Conservation (phyloP, 2,329 filamentous ascomycete species). For the Colletotrichum truncatum region DNA sequence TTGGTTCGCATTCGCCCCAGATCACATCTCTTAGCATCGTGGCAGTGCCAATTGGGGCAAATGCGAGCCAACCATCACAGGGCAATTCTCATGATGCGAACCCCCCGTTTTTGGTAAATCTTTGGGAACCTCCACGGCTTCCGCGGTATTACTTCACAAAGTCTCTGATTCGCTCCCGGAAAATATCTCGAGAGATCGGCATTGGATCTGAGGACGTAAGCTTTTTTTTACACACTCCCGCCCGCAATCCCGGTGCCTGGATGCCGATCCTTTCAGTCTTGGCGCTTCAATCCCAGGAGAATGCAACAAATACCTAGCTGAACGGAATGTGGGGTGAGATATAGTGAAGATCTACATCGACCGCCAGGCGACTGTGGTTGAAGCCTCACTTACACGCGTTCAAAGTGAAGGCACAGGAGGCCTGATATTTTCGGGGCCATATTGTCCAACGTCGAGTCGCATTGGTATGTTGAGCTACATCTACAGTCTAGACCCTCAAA, state of each 20-base stretch:
- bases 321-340: background rate
- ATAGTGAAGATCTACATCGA: background rate
- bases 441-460: background rate
- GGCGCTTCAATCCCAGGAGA: background rate
- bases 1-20: constrained; percentile 8
- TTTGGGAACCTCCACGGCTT: background rate
- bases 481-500: background rate
- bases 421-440: background rate
- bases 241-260: background rate
- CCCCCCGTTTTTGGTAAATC: background rate
- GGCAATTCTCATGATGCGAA: background rate
- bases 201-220: background rate
- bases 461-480: background rate
- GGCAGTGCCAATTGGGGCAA: background rate
- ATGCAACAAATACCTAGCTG: no score
- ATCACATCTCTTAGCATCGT: no score
- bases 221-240: background rate
- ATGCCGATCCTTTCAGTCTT: background rate
- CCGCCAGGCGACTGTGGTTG: background rate
- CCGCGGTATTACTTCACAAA: background rate
- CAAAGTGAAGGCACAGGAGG: background rate
- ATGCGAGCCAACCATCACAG: background rate
- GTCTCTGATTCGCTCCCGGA: background rate
- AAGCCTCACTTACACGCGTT: background rate
- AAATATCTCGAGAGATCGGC: background rate